A percentile compares a stretch with the other conserved stretches of the same genome.
These are phyloP conservation scores for Eragrostis curvula DNA, from an alignment of 176 grass and related monocot genomes.

Conservation along the genomic window DNA sequence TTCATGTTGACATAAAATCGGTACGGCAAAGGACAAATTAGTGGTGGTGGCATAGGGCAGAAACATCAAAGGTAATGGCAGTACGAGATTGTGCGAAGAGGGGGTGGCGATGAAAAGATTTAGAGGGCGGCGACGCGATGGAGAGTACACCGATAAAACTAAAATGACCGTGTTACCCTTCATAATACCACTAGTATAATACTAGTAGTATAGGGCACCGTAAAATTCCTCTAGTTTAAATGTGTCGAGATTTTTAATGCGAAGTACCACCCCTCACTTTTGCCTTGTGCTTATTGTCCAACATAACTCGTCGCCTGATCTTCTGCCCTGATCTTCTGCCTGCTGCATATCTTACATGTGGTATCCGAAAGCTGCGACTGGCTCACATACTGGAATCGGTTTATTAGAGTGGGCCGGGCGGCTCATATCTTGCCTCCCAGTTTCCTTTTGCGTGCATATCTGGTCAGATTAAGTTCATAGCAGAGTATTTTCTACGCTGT, in stretches of 20 bases:
- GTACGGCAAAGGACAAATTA: too few species aligned
- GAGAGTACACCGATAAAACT: too few species aligned
- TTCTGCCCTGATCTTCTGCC: conserved; percentile 43
- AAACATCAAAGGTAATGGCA: too few species aligned
- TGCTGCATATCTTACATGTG: conserved; percentile 29
- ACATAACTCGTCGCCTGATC: conserved; percentile 32
- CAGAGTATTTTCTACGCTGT: conserved; percentile 23
- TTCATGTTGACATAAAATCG: too few species aligned
- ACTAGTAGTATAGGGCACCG: too few species aligned
- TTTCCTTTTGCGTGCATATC: conserved; percentile 36
- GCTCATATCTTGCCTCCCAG: conserved; percentile 23
- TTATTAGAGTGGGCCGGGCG: conserved; percentile 37
- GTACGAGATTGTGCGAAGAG: too few species aligned
- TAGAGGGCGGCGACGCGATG: too few species aligned
- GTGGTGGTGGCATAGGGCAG: too few species aligned
- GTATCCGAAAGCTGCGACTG: conserved; percentile 40
- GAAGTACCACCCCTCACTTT: conserved; percentile 18
- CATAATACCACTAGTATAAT: too few species aligned
- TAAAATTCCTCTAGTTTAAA: too few species aligned
- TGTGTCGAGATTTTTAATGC: conserved; percentile 12
- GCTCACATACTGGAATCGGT: conserved; percentile 24
- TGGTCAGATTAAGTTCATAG: conserved; percentile 39
- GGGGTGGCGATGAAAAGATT: too few species aligned
- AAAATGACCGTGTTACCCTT: too few species aligned
- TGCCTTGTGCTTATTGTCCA: conserved; percentile 30